These are phyloP conservation scores for Teratosphaeria gauchensis DNA, from an alignment of 2,329 filamentous ascomycete species.

Conservation along the genomic window DNA sequence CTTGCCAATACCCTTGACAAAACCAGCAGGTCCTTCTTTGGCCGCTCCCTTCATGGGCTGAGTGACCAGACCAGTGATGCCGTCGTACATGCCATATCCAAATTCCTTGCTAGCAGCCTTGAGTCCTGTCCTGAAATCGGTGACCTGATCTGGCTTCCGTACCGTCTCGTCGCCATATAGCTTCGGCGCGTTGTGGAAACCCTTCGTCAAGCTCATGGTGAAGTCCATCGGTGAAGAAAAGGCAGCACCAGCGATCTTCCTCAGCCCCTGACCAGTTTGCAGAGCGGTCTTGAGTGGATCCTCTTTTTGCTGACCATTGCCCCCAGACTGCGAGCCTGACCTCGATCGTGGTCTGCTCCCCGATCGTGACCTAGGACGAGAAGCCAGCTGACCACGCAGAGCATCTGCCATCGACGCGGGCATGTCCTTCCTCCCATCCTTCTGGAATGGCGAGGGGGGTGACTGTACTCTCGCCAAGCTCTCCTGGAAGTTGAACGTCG, in stretches of 20 bases:
- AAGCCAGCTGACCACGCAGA: constrained; percentile 12
- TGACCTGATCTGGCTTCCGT: constrained; percentile 68
- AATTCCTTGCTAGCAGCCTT: constrained; percentile 62
- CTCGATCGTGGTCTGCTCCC: constrained; percentile 9
- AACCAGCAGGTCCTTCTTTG: constrained; percentile 52
- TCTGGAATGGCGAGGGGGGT: constrained; percentile 1
- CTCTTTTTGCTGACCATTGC: constrained; percentile 4
- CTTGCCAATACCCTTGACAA: constrained; percentile 69
- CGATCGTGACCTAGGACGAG: constrained; percentile 12
- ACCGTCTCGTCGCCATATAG: constrained; percentile 80
- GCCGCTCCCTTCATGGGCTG: constrained; percentile 59
- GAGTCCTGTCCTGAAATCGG: constrained; percentile 64
- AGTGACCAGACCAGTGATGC: constrained; percentile 63
- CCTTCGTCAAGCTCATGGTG: constrained; percentile 68
- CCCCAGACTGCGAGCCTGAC: background rate
- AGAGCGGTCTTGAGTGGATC: constrained; percentile 17
- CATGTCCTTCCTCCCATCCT: constrained; percentile 1
- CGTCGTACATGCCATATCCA: constrained; percentile 63
- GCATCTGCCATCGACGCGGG: constrained; percentile 15
- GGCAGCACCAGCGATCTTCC: constrained; percentile 27
- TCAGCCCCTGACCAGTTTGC: constrained; percentile 27
- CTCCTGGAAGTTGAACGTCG: constrained; percentile 23
- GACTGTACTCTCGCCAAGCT: constrained; percentile 17
- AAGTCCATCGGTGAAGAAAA: constrained; percentile 78
- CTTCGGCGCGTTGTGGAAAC: constrained; percentile 78